Evolutionary conservation across 495 filamentous ascomycete genomes (phyloP), one percentile per base, ranked within the genome.

Genomic region (Glutinoglossum americanum): DNA sequence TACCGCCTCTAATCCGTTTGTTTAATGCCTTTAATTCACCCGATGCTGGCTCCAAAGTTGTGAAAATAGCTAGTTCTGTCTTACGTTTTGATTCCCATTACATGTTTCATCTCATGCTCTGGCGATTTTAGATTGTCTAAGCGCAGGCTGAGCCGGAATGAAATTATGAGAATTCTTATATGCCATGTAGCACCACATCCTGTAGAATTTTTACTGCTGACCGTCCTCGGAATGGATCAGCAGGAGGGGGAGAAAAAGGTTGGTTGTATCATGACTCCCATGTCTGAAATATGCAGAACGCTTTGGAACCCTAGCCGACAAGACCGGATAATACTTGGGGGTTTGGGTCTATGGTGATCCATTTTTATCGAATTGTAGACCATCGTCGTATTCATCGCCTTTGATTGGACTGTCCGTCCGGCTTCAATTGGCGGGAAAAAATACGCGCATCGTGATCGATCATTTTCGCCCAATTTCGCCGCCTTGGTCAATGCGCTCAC

Each of bases 71-170:
- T 53, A 53, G 49, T 32, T 19, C 4, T 30, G 49, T 53, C 23
- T 32, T 6, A 11, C 28, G 49, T 32, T 53, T 30, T 53, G 23
- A 32, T 27, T 17, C 26, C 49, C 49, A 53, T 32, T 32, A 53
- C 49, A 27, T 5, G 49, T 53, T 45, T 53, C 49, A 7, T 53
- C 19, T 32, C 23, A 53, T 53, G 49, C 49, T 53, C 49, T 53
- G 49, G 26, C 49, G 49, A 53, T 53, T 53, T 53, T 53, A 53
- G 49, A 53, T 53, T 28, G 23, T 53, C 49, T 53, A 53, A 27
- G 49, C 49, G 49, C 49, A 53, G 49, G 49, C 49, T 53, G 49
- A 53, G 49, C 49, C 23, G 49, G 23, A 53, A 53, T 28, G 49
- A 25, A 53, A 53, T 53, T 28, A 13, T 28, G 49, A 53, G 49